Evolutionary conservation across 371 early-diverging fungal species (phyloP).

Genomic region (Zychaea mexicana): DNA sequence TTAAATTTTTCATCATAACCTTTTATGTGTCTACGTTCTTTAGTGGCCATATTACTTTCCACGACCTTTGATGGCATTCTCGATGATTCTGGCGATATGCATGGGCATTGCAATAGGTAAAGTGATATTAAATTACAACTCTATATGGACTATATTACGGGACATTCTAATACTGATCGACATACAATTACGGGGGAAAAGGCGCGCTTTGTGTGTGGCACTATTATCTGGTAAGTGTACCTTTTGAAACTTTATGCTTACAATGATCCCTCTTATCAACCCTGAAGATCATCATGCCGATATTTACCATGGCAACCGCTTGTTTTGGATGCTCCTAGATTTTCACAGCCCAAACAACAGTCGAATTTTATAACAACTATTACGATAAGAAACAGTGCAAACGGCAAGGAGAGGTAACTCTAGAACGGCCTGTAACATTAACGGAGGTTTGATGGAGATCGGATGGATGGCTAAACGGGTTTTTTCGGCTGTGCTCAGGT

Average conservation of each 20-base stretch:
- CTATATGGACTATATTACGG: too few species aligned
- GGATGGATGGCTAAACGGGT: neutral
- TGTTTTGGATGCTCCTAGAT: constrained; percentile 23
- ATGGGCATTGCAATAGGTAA: constrained; percentile 60
- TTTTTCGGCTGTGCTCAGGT: constrained; percentile 22
- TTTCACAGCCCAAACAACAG: constrained; percentile 64
- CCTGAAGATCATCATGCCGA: too few species aligned
- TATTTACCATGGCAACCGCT: neutral
- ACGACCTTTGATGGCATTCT: constrained; percentile 57
- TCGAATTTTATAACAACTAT: constrained; percentile 62
- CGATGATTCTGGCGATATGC: constrained; percentile 58
- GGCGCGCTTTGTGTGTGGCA: constrained; percentile 11
- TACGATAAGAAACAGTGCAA: constrained; percentile 54
- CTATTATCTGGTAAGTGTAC: constrained; percentile 6
- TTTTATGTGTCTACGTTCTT: neutral
- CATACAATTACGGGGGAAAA: too few species aligned
- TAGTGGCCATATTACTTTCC: constrained; percentile 69
- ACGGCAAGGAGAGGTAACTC: constrained; percentile 50
- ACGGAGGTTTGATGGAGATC: neutral
- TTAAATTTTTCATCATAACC: too few species aligned
- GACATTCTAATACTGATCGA: too few species aligned
- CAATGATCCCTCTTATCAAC: neutral
- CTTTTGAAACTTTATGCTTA: neutral
- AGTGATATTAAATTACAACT: too few species aligned
- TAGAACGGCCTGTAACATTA: too few species aligned